These are phyloP conservation scores for Lentinula raphanica DNA, from an alignment of 768 basidiomycete species.

Conservation along the genomic window DNA sequence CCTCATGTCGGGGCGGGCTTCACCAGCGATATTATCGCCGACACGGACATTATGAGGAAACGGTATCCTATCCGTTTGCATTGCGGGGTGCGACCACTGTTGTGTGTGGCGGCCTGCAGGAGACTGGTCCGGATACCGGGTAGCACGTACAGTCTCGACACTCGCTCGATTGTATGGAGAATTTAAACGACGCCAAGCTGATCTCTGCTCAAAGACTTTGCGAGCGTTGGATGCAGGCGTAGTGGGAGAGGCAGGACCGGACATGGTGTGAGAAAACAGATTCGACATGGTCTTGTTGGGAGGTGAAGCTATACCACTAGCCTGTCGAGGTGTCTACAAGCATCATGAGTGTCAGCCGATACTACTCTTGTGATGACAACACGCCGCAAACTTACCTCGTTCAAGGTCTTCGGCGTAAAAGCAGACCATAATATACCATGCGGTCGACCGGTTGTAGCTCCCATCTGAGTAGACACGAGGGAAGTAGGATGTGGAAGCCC, in stretches of 20 bases:
- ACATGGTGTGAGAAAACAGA: too few species aligned
- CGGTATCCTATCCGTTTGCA: not conserved
- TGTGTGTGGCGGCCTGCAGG: not conserved
- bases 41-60: too few species aligned
- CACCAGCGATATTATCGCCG: too few species aligned
- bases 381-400: not conserved
- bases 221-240: not conserved
- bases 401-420: not conserved
- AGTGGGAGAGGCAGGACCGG: too few species aligned
- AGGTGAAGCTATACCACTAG: too few species aligned
- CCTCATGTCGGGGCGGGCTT: too few species aligned
- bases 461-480: not conserved
- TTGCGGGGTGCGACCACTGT: not conserved
- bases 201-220: not conserved
- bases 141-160: not conserved
- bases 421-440: not conserved
- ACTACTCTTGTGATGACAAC: not conserved
- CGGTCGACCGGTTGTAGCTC: not conserved
- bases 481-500: not conserved
- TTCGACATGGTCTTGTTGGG: too few species aligned
- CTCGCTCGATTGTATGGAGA: not conserved
- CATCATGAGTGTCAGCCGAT: not conserved
- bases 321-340: not conserved
- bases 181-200: not conserved
- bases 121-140: not conserved